Evolutionary conservation across 1,284 basidiomycete species (phyloP).

Genomic region (Apiotrichum gamsii): DNA sequence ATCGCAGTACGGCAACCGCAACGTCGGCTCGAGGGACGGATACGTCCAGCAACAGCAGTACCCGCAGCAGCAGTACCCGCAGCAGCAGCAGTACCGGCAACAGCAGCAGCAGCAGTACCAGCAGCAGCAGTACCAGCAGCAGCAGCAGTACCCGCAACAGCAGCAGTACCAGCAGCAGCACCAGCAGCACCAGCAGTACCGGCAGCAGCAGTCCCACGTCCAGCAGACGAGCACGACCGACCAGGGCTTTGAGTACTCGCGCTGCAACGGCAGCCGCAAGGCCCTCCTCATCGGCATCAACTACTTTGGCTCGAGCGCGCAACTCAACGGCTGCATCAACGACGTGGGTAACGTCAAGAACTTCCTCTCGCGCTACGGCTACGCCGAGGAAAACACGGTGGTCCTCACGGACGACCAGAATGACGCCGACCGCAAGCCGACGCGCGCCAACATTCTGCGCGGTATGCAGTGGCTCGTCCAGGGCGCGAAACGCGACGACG

Average conservation of each 20-base stretch:
- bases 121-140: background rate
- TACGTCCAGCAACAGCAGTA: background rate
- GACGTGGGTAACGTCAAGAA: slow-evolving; percentile 70
- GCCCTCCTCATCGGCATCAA: slow-evolving; percentile 44
- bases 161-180: background rate
- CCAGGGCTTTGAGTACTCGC: slow-evolving; percentile 67
- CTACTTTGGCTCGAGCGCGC: slow-evolving; percentile 33
- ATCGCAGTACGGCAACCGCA: background rate
- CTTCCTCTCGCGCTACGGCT: slow-evolving; percentile 63
- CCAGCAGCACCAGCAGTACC: background rate
- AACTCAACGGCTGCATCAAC: slow-evolving; percentile 70
- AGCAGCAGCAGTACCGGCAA: background rate
- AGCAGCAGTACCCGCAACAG: background rate
- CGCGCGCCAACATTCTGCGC: slow-evolving; percentile 71
- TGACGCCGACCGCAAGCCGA: slow-evolving; percentile 63
- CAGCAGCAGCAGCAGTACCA: background rate
- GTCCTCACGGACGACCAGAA: slow-evolving; percentile 70
- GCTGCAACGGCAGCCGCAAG: slow-evolving; percentile 50
- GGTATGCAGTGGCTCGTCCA: slow-evolving; percentile 84
- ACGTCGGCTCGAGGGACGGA: too few species aligned
- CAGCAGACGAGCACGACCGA: background rate
- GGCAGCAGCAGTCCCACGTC: background rate
- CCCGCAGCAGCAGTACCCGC: background rate
- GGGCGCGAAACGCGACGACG: slow-evolving; percentile 72
- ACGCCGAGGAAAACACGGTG: slow-evolving; percentile 76